phyloP scores from a whole-genome alignment of 1,139 yeast genomes.

The Saccharomyces hybrid region DNA sequence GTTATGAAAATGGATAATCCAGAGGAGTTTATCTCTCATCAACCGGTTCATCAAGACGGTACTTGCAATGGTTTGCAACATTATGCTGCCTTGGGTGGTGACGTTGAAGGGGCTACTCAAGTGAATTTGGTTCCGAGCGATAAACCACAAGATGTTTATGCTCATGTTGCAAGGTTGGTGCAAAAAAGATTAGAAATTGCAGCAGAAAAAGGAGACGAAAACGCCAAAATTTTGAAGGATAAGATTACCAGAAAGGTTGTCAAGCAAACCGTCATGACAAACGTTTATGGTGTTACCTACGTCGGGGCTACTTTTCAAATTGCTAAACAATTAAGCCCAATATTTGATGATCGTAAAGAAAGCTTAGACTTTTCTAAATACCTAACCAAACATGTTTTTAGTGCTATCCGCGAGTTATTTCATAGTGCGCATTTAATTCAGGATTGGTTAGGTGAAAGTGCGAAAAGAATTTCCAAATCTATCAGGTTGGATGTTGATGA shows the following conservation, averaged over 20 bases:
- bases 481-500: conserved; percentile 53
- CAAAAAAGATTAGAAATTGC: conserved; percentile 48
- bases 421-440: conserved; percentile 92
- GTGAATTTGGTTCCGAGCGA: conserved; percentile 80
- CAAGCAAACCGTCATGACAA: conserved; percentile 97
- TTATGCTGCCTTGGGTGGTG: conserved; percentile 97
- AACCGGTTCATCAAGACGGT: conserved; percentile 96
- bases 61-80: conserved; percentile 97
- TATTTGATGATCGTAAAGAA: conserved; percentile 36
- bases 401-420: conserved; percentile 76
- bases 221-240: conserved; percentile 38
- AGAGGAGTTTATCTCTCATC: conserved; percentile 60
- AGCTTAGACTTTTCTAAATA: conserved; percentile 46
- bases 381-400: conserved; percentile 70
- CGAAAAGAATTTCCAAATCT: conserved; percentile 71
- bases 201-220: conserved; percentile 45
- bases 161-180: conserved; percentile 74
- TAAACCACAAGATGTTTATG: conserved; percentile 85
- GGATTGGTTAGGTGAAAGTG: conserved; percentile 90
- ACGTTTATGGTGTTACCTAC: conserved; percentile 94
- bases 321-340: conserved; percentile 48
- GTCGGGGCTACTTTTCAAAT: conserved; percentile 91
- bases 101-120: conserved; percentile 85
- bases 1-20: conserved; percentile 73
- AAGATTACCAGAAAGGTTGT: conserved; percentile 79